Evolutionary conservation across 73 alveolate genomes (phyloP).

Genomic region (Blepharisma stoltei): DNA sequence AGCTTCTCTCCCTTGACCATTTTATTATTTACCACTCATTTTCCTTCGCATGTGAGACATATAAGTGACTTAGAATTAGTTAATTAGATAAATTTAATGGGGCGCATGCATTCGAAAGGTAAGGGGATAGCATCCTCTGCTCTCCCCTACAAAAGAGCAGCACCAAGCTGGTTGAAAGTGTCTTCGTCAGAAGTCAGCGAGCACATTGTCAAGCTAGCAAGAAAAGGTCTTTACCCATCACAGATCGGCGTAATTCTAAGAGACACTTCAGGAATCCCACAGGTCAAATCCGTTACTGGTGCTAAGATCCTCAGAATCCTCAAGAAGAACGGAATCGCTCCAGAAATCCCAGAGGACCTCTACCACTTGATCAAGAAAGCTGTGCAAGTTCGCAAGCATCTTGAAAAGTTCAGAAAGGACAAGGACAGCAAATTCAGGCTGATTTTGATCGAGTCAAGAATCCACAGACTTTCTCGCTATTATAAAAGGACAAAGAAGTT

Average conservation of each 20-base stretch:
- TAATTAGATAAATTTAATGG: conserved; percentile 48
- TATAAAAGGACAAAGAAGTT: conserved; percentile 87
- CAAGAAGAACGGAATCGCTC: conserved; percentile 81
- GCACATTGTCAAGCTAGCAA: conserved; percentile 82
- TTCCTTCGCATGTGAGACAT: too few species aligned
- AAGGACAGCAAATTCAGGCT: conserved; percentile 92
- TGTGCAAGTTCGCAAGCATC: conserved; percentile 95
- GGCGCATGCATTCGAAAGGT: conserved; percentile 87
- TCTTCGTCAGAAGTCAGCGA: conserved; percentile 74
- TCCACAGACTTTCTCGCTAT: conserved; percentile 97
- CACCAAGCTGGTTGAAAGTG: conserved; percentile 88
- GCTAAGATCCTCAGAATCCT: conserved; percentile 81
- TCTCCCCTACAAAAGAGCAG: conserved; percentile 78
- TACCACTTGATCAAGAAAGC: conserved; percentile 98
- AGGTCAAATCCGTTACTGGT: conserved; percentile 80
- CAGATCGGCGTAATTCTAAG: conserved; percentile 88
- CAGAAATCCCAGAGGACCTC: conserved; percentile 97
- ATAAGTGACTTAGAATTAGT: too few species aligned
- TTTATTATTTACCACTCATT: too few species aligned
- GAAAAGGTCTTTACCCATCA: conserved; percentile 87
- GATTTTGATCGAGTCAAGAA: conserved; percentile 94
- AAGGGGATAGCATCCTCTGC: conserved; percentile 85
- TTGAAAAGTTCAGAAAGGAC: conserved; percentile 95
- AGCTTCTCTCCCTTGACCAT: conserved; percentile 20
- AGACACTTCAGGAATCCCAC: conserved; percentile 90